Conservation (phyloP, 1,139 yeast species). For the Lodderomyces parapsilosis region DNA sequence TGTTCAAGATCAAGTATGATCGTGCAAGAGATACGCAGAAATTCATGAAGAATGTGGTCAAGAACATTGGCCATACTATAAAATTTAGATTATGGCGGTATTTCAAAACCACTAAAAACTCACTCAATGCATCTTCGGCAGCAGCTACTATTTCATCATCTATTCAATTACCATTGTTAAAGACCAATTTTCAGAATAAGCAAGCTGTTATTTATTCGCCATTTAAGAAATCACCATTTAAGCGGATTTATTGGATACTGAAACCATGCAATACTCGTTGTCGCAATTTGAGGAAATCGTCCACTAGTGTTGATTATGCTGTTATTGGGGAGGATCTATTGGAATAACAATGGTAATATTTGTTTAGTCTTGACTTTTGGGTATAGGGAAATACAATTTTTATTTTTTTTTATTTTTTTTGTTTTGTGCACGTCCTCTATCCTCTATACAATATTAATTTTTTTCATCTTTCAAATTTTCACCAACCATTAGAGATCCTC, state of each 20-base stretch:
- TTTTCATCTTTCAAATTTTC: not conserved
- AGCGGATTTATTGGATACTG: conserved; percentile 35
- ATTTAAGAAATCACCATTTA: conserved; percentile 24
- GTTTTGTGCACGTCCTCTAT: conserved; percentile 1
- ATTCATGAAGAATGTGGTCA: conserved; percentile 26
- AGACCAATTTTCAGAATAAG: conserved; percentile 5
- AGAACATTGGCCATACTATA: conserved; percentile 29
- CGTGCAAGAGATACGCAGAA: conserved; percentile 24
- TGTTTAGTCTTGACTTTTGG: too few species aligned
- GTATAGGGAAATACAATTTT: not conserved
- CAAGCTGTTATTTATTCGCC: conserved; percentile 34
- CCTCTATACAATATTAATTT: too few species aligned
- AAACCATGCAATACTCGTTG: conserved; percentile 1
- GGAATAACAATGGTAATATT: too few species aligned
- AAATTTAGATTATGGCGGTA: conserved; percentile 23
- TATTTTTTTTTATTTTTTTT: not conserved
- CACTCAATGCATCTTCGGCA: not conserved
- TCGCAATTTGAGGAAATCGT: not conserved
- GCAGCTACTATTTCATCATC: conserved; percentile 1
- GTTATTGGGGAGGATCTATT: conserved; percentile 1
- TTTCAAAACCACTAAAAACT: conserved; percentile 14
- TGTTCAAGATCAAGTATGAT: conserved; percentile 36
- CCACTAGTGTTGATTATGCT: conserved; percentile 1
- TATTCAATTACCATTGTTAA: conserved; percentile 4
- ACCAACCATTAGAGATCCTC: not conserved